phyloP scores from a whole-genome alignment of 371 early-diverging fungal species.

The Blakeslea trispora region DNA sequence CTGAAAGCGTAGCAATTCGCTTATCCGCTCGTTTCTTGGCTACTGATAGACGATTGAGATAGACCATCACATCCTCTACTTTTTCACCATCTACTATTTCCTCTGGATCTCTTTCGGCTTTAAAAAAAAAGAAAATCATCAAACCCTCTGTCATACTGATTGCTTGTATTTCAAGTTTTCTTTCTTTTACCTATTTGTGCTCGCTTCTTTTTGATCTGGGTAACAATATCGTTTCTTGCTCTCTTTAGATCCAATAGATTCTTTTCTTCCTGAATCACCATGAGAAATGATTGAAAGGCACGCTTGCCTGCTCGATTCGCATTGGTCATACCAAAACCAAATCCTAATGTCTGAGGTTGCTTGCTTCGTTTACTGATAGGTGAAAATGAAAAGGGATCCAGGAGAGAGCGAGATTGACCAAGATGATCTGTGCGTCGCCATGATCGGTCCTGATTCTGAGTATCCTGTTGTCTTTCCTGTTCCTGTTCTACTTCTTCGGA shows the following conservation, averaged over 20 bases:
- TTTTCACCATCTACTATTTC: conserved; percentile 82
- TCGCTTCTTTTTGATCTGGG: conserved; percentile 75
- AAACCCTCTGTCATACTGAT: no score
- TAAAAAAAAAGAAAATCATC: no score
- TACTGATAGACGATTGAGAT: conserved; percentile 72
- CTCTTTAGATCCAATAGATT: conserved; percentile 66
- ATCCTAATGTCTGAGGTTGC: no score
- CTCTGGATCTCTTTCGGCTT: conserved; percentile 65
- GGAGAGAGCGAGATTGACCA: no score
- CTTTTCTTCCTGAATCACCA: conserved; percentile 71
- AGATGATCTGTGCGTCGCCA: no score
- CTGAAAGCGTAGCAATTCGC: conserved; percentile 63
- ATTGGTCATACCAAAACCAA: conserved; percentile 28
- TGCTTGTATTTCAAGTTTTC: no score
- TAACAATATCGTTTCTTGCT: conserved; percentile 71
- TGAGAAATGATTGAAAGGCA: conserved; percentile 77
- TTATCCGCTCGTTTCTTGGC: conserved; percentile 79
- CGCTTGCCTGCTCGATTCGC: conserved; percentile 47
- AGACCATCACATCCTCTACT: conserved; percentile 73
- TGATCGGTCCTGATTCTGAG: no score
- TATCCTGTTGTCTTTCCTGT: no score
- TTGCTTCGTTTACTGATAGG: conserved; percentile 11
- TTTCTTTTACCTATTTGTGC: conserved; percentile 46
- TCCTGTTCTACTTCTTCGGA: no score
- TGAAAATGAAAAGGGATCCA: background rate